Evolutionary conservation across 805 yeast species (phyloP), one percentile per base, ranked within the genome.

Genomic region (Monosporozyma unispora): DNA sequence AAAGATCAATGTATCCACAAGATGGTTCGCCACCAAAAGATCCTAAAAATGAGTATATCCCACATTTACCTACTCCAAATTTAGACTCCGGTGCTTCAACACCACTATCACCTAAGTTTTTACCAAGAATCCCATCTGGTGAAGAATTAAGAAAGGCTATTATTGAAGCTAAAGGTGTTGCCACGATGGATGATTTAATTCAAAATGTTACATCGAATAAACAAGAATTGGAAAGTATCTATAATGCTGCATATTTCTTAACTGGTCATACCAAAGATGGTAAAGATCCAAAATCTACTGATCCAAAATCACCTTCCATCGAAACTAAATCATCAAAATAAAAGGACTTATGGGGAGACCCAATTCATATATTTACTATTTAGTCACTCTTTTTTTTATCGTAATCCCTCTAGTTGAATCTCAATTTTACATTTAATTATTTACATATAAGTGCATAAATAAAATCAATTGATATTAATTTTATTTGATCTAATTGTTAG

Each of bases 121-220:
- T 48, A 12, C 55, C 70, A 2, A 70, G 67, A 54, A 59, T 72
- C 31, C 76, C 77, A 19, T 68, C 77, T 2, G 79, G 78, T 54
- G 66, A 72, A 12, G 77, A 73, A 48, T 53, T 75, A 23, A 63
- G 78, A 48, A 70, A 70, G 28, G 77, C 77, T 0, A 82, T 84
- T 22, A 81, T 84, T 47, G 79, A 79, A 52, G 88, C 88, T 3
- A 83, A 84, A 58, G 90, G 91, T 54, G 81, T 84, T 47, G 82
- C 82, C 52, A 78, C 84, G 22, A 84, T 84, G 5, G 73, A 75
- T 10, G 87, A 83, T 48, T 72, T 84, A 56, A 84, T 84, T 56
- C 77, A 75, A 42, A 82, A 79, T 54, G 84, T 84, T 4, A 14
- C 39, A 35, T 35, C 39, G 8, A 35, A 35, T 18, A 35, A 35